phyloP scores from a whole-genome alignment of 106 monocot genomes.

The Phalaenopsis aphrodite region DNA sequence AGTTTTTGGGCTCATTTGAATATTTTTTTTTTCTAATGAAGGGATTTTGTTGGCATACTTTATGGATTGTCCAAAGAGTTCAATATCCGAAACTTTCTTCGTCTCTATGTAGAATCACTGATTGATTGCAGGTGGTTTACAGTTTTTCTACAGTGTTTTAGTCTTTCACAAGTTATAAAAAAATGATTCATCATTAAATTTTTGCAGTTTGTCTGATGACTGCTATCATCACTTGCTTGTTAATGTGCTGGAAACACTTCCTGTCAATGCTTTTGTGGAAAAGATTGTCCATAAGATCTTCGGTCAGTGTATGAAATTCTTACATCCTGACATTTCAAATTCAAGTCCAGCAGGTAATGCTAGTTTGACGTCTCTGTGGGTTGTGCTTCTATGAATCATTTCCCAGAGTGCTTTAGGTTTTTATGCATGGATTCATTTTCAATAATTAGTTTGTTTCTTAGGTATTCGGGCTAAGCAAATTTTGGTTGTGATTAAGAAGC shows the following conservation, averaged over 20 bases:
- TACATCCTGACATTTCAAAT: conserved; percentile 20
- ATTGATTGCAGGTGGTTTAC: conserved; percentile 48
- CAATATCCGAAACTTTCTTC: conserved; percentile 62
- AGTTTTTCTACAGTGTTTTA: conserved; percentile 6
- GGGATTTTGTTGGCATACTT: conserved; percentile 75
- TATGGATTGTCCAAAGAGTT: conserved; percentile 57
- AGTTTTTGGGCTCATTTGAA: not conserved
- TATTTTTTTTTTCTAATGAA: conserved; percentile 12
- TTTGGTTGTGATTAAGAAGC: conserved; percentile 34
- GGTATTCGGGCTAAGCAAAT: conserved; percentile 55
- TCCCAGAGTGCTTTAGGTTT: not conserved
- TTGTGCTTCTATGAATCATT: not conserved
- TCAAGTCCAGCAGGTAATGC: conserved; percentile 44
- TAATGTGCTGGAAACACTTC: conserved; percentile 40
- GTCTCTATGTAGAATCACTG: conserved; percentile 52
- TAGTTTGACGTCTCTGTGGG: not conserved
- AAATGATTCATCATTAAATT: conserved; percentile 17
- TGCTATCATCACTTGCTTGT: conserved; percentile 29
- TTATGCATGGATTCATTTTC: not conserved
- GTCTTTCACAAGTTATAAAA: not conserved
- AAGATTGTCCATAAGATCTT: conserved; percentile 59
- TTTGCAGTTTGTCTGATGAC: conserved; percentile 50
- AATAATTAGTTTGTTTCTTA: conserved; percentile 7
- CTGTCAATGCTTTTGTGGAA: conserved; percentile 35
- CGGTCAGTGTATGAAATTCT: conserved; percentile 27